Evolutionary conservation across 176 grass and related monocot genomes (phyloP).

Genomic region (Bonia amplexicaulis): DNA sequence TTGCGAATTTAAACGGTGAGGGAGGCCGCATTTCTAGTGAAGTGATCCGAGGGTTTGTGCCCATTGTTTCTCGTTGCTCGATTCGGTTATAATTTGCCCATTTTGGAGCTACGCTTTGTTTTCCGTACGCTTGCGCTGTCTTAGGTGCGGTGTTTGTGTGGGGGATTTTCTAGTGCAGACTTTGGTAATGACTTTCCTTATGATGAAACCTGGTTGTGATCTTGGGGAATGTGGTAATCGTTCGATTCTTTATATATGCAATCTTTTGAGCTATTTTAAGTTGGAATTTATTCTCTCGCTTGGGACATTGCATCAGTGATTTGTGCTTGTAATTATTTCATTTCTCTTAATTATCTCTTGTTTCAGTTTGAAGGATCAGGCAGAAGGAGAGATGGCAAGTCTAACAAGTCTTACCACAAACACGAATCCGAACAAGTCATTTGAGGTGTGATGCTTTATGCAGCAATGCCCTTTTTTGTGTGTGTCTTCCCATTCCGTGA

Average conservation of each 20-base stretch:
- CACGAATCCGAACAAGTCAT: conserved; percentile 59
- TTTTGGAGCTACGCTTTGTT: background rate
- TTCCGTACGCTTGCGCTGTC: background rate
- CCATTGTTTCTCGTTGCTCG: background rate
- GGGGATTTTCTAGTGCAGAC: background rate
- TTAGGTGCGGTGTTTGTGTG: background rate
- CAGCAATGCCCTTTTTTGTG: background rate
- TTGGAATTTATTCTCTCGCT: background rate
- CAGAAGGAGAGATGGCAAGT: conserved; percentile 37
- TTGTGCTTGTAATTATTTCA: background rate
- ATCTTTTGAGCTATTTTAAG: background rate
- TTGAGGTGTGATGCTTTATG: conserved; percentile 35
- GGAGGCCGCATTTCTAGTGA: background rate
- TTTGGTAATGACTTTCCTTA: background rate
- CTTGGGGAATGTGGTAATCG: background rate
- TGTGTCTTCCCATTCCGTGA: background rate
- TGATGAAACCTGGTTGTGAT: background rate
- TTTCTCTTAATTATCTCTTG: background rate
- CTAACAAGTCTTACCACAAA: conserved; percentile 36
- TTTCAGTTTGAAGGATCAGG: conserved; percentile 3
- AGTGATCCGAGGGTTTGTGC: background rate
- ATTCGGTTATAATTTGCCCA: background rate
- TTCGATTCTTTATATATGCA: background rate
- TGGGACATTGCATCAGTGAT: background rate
- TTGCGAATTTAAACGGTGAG: background rate